Percentiles rank a stretch among this genome's conserved stretches.
These are phyloP conservation scores for Phyllosticta paracitricarpa DNA, from an alignment of 2,329 filamentous ascomycete species.

Conservation along the genomic window DNA sequence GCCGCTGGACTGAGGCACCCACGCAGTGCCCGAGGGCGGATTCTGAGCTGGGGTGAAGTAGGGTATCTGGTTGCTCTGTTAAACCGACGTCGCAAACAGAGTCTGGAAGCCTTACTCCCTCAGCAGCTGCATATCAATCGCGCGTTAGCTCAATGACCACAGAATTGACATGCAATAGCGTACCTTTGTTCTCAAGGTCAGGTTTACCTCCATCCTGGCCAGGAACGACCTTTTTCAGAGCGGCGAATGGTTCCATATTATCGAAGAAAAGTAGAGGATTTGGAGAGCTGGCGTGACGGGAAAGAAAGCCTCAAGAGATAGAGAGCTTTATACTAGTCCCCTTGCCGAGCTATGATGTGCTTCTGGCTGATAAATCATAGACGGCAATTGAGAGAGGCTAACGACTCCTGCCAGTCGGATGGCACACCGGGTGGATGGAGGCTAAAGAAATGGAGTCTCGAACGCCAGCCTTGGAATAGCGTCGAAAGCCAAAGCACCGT, in stretches of 20 bases:
- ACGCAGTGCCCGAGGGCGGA: constrained; percentile 37
- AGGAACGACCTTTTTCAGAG: not conserved
- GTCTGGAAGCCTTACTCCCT: not conserved
- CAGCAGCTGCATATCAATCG: not conserved
- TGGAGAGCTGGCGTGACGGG: not conserved
- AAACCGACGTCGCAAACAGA: not conserved
- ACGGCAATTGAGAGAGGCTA: not conserved
- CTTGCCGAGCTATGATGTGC: not conserved
- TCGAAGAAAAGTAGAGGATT: not conserved
- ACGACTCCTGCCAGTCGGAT: not conserved
- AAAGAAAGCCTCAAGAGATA: not conserved
- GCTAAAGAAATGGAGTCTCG: not conserved
- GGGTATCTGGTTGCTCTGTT: constrained; percentile 20
- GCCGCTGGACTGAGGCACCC: constrained; percentile 34
- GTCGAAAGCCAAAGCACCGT: not conserved
- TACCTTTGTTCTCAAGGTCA: not conserved
- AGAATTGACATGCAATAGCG: not conserved
- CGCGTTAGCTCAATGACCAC: not conserved
- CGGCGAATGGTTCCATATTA: not conserved
- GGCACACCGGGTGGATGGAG: not conserved
- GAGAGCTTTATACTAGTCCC: not conserved
- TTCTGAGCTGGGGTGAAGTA: constrained; percentile 41
- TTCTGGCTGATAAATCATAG: not conserved
- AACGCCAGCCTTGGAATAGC: not conserved
- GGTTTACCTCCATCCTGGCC: not conserved